Evolutionary conservation across 139 green algal genomes (phyloP).

Genomic region (Picochlorum sp.): DNA sequence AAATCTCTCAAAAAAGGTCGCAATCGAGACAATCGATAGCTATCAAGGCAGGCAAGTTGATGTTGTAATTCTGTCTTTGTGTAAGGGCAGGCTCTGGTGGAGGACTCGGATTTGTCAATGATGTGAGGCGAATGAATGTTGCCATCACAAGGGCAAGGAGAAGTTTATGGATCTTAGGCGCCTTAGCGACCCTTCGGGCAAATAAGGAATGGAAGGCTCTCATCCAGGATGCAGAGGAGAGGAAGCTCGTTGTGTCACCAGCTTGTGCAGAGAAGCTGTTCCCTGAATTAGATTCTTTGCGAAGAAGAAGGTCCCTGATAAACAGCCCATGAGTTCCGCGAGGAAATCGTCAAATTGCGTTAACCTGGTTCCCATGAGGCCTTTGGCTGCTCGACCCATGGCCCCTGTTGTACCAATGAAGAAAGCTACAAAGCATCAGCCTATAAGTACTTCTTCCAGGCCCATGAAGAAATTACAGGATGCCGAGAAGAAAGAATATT

Average conservation of each 20-base stretch:
- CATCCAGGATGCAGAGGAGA: conserved; percentile 30
- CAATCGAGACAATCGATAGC: conserved; percentile 83
- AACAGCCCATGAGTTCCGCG: too few relatives aligned
- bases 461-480: too few relatives aligned
- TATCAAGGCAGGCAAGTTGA: conserved; percentile 93
- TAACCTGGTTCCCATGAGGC: too few relatives aligned
- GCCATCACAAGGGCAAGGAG: conserved; percentile 72
- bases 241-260: conserved; percentile 46
- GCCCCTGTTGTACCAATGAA: too few relatives aligned
- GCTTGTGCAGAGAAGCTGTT: conserved; percentile 40
- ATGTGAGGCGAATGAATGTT: conserved; percentile 79
- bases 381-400: too few relatives aligned
- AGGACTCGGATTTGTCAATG: conserved; percentile 38
- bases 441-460: too few relatives aligned
- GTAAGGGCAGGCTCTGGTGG: conserved; percentile 46
- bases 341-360: too few relatives aligned
- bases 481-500: too few relatives aligned
- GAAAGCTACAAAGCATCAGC: too few relatives aligned
- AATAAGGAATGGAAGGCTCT: conserved; percentile 52
- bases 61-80: conserved; percentile 84
- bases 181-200: conserved; percentile 37
- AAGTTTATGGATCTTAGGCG: conserved; percentile 72
- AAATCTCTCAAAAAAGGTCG: conserved; percentile 36
- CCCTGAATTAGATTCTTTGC: conserved; percentile 16
- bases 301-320: too few relatives aligned